A percentile compares a stretch with the other conserved stretches of the same genome.
phyloP scores from a whole-genome alignment of 23 red algal species.

The Cyanidiococcus yangmingshanensis region DNA sequence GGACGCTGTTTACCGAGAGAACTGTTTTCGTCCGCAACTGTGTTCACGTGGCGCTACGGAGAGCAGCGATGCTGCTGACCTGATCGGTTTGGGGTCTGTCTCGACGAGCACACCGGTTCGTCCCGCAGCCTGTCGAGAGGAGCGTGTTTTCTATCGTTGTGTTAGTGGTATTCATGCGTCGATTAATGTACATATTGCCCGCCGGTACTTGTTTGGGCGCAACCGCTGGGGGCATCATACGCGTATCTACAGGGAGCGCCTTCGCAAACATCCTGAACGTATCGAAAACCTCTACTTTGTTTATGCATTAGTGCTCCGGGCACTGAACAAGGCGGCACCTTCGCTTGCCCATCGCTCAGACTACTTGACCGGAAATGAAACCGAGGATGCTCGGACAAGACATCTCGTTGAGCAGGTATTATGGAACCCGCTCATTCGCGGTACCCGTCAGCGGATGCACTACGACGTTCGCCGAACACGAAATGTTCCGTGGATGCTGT shows the following conservation, averaged over 20 bases:
- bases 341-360: constrained; percentile 30
- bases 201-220: constrained; percentile 38
- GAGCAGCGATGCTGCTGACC: not conserved
- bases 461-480: constrained; percentile 76
- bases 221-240: constrained; percentile 52
- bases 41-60: not conserved
- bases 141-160: constrained; percentile 71
- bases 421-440: constrained; percentile 31
- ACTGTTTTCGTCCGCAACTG: constrained; percentile 56
- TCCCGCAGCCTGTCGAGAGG: constrained; percentile 44
- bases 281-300: constrained; percentile 77
- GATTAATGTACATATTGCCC: constrained; percentile 89
- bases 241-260: constrained; percentile 59
- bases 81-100: not conserved
- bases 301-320: constrained; percentile 70
- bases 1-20: constrained; percentile 88
- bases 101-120: not conserved
- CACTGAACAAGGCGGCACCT: constrained; percentile 47
- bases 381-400: constrained; percentile 45
- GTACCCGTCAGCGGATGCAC: constrained; percentile 37
- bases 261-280: constrained; percentile 61
- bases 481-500: constrained; percentile 56
- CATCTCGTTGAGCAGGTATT: constrained; percentile 38
- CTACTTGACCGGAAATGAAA: constrained; percentile 73
- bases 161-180: constrained; percentile 89